A percentile compares a stretch with the other conserved stretches of the same genome.
Conservation (phyloP, 805 yeast genomes). For the Cyberlindnera mrakii region DNA sequence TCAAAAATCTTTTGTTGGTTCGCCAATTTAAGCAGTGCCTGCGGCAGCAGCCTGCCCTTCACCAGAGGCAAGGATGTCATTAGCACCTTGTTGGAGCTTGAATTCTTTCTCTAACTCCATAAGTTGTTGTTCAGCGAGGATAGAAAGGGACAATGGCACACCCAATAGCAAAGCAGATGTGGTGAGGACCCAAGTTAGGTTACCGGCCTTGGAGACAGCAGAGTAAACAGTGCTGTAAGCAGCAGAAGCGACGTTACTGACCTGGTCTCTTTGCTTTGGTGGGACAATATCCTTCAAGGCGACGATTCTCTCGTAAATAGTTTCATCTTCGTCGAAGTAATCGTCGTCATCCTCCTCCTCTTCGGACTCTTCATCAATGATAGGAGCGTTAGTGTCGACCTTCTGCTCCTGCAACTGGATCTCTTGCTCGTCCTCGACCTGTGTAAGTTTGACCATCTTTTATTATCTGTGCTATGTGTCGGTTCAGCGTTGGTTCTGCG, state of each 20-base stretch:
- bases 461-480: background rate
- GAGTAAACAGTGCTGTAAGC: conserved; percentile 36
- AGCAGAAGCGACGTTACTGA: conserved; percentile 28
- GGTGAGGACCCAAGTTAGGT: conserved; percentile 77
- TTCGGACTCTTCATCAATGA: conserved; percentile 41
- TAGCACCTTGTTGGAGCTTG: conserved; percentile 72
- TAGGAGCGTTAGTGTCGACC: conserved; percentile 28
- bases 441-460: conserved; percentile 70
- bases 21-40: conserved; percentile 18
- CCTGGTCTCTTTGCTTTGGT: conserved; percentile 67
- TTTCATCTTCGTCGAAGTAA: conserved; percentile 80
- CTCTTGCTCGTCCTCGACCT: conserved; percentile 51
- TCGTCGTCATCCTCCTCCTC: conserved; percentile 41
- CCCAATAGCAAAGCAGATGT: conserved; percentile 82
- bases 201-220: conserved; percentile 59
- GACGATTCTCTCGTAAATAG: conserved; percentile 76
- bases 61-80: conserved; percentile 68
- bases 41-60: conserved; percentile 38
- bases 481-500: background rate
- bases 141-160: conserved; percentile 86
- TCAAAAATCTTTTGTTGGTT: no score
- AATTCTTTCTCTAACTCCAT: conserved; percentile 91
- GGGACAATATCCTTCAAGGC: conserved; percentile 92
- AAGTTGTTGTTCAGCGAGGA: conserved; percentile 88
- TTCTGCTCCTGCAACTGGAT: conserved; percentile 25